These are phyloP conservation scores for Apiospora marii DNA, from an alignment of 2,329 filamentous ascomycete genomes.

Conservation along the genomic window DNA sequence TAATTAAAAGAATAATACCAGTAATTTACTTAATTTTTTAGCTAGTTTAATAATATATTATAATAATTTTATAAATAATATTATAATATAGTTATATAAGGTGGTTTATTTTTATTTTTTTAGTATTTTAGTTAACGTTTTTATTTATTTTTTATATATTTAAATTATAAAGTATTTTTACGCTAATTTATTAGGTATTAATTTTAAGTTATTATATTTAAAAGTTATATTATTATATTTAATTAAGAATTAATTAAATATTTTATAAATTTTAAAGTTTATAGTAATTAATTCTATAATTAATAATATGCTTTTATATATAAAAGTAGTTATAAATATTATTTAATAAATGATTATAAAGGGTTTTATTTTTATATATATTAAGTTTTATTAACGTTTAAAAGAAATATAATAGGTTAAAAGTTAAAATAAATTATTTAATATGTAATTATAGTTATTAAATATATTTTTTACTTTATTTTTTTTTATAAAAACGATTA, in stretches of 20 bases:
- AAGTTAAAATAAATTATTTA: constrained; percentile 50
- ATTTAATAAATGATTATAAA: constrained; percentile 56
- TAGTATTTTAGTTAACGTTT: constrained; percentile 53
- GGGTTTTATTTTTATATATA: constrained; percentile 50
- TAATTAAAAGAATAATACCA: constrained; percentile 43
- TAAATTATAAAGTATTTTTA: constrained; percentile 51
- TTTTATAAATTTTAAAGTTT: constrained; percentile 57
- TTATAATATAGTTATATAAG: constrained; percentile 50
- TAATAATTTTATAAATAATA: constrained; percentile 48
- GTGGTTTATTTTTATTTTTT: constrained; percentile 59
- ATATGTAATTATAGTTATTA: constrained; percentile 56
- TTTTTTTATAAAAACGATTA: constrained; percentile 25
- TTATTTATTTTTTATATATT: constrained; percentile 57
- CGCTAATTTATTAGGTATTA: constrained; percentile 41
- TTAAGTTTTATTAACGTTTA: constrained; percentile 47
- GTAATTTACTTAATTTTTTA: constrained; percentile 52
- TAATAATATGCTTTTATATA: constrained; percentile 55
- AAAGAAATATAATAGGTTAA: constrained; percentile 39
- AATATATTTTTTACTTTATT: constrained; percentile 56
- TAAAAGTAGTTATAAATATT: constrained; percentile 47
- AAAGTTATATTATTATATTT: constrained; percentile 54
- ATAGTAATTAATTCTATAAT: constrained; percentile 55
- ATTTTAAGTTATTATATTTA: constrained; percentile 38
- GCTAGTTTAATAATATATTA: constrained; percentile 62
- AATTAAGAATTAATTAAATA: constrained; percentile 53